Evolutionary conservation across 345 rosid genomes (phyloP).

Genomic region (Acer campestre): DNA sequence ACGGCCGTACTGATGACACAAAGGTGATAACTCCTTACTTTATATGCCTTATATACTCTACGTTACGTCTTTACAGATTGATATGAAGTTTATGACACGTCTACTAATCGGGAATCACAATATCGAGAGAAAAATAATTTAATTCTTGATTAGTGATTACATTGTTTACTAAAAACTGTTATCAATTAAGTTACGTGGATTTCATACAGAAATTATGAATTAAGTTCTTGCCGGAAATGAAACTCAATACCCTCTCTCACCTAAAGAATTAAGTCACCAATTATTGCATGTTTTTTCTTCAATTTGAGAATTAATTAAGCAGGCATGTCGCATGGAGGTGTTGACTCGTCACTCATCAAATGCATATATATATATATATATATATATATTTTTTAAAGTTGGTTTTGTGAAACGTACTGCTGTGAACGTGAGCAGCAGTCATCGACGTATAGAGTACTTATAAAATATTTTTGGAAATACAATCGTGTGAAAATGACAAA

Average conservation of each 20-base stretch:
- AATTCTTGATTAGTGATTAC: too few relatives aligned
- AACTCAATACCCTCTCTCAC: too few relatives aligned
- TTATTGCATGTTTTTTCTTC: too few relatives aligned
- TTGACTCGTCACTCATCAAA: neutral
- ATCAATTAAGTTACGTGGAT: too few relatives aligned
- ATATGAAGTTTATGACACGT: too few relatives aligned
- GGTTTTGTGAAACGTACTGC: neutral
- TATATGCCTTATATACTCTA: neutral
- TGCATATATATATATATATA: neutral
- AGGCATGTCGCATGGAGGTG: neutral
- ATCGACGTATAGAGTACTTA: neutral
- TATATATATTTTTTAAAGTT: too few relatives aligned
- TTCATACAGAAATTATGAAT: too few relatives aligned
- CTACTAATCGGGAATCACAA: too few relatives aligned
- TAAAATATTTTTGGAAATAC: neutral
- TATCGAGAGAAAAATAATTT: too few relatives aligned
- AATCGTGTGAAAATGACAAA: neutral
- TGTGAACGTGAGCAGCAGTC: constrained; percentile 15
- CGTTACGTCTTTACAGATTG: neutral
- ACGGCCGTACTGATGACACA: constrained; percentile 72
- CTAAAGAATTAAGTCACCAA: too few relatives aligned
- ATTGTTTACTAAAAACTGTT: too few relatives aligned
- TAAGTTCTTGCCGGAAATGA: too few relatives aligned
- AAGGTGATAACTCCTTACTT: constrained; percentile 43
- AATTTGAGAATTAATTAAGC: neutral